A percentile compares a stretch with the other conserved stretches of the same genome.
phyloP scores from a whole-genome alignment of 1,284 basidiomycete genomes.

The Laetiporus sulphureus region DNA sequence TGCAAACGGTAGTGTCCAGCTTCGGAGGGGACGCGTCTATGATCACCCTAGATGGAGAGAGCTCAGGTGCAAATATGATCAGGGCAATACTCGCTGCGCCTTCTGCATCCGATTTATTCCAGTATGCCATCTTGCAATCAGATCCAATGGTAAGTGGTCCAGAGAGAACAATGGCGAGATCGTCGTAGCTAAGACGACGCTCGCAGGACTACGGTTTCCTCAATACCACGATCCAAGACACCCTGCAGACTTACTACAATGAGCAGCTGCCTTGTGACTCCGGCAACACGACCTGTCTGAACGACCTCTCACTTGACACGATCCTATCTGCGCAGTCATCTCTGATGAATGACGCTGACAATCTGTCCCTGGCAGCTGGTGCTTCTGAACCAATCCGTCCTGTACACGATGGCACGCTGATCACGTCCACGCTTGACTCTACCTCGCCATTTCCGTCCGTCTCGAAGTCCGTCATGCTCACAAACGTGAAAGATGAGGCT shows the following conservation, averaged over 20 bases:
- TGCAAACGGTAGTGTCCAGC: conserved; percentile 51
- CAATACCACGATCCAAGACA: conserved; percentile 42
- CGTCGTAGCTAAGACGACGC: too few species aligned
- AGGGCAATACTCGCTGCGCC: conserved; percentile 67
- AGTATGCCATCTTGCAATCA: conserved; percentile 74
- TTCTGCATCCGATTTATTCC: conserved; percentile 59
- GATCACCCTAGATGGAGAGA: conserved; percentile 85
- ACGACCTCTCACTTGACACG: conserved; percentile 38
- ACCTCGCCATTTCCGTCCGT: conserved; percentile 46
- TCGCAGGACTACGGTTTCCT: conserved; percentile 70
- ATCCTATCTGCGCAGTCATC: conserved; percentile 46
- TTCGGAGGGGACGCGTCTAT: conserved; percentile 64
- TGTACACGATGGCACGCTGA: conserved; percentile 51
- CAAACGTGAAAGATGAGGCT: conserved; percentile 67
- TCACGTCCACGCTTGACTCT: conserved; percentile 53
- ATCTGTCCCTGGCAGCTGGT: conserved; percentile 47
- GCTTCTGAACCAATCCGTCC: conserved; percentile 53
- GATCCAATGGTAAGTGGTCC: conserved; percentile 77
- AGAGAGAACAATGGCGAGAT: too few species aligned
- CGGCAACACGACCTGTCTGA: conserved; percentile 44
- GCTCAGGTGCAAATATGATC: conserved; percentile 78
- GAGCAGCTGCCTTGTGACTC: conserved; percentile 39
- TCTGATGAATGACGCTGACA: conserved; percentile 34
- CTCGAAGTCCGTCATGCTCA: conserved; percentile 61
- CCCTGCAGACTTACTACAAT: conserved; percentile 51